Evolutionary conservation across 345 rosid genomes (phyloP), one percentile per base, ranked within the genome.

Genomic region (Brassica carinata): DNA sequence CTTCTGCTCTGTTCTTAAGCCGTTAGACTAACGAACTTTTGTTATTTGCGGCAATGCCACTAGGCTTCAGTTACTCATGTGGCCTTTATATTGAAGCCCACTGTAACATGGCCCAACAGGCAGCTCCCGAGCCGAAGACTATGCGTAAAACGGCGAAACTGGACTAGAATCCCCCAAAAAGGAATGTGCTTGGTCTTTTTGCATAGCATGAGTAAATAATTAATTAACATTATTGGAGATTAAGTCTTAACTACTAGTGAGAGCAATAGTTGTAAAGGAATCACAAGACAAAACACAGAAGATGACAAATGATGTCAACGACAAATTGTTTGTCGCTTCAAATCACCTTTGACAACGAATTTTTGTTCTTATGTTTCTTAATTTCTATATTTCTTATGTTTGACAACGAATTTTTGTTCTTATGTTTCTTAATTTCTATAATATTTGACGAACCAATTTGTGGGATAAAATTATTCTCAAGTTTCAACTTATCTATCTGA

Each of bases 261-360:
- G 67, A 63, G 18, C 67, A 29, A 63, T 63, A 31, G 43, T 7
- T 64, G 9, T 31, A 33, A 91, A 91, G 82, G 34, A 62, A 65
- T 85, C 89, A 0, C 88, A 92, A 81, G 97, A 88, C n/a, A 90
- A 87, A 83, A 77, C 89, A 51, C 89, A 88, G 51, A 86, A 59
- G 78, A 93, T 90, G 93, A 89, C 84, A 74, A 89, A 89, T 76
- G 91, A 91, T 75, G 89, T 91, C 36, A 88, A 88, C 66, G 87
- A 89, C 70, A 51, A 34, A 17, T 17, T 40, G 63, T 26, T 65
- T 33, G 45, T 15, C 69, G 1, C 14, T 65, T 65, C 45, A 8
- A 33, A 65, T 65, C 43, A 65, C 45, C 8, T 34, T 36, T 40
- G 58, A 66, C 70, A 34, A 34, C 29, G 5, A 17, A 34, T 17